These are phyloP conservation scores for Acanthamoeba polyphaga DNA, from an alignment of 208 protist species.

Conservation along the genomic window DNA sequence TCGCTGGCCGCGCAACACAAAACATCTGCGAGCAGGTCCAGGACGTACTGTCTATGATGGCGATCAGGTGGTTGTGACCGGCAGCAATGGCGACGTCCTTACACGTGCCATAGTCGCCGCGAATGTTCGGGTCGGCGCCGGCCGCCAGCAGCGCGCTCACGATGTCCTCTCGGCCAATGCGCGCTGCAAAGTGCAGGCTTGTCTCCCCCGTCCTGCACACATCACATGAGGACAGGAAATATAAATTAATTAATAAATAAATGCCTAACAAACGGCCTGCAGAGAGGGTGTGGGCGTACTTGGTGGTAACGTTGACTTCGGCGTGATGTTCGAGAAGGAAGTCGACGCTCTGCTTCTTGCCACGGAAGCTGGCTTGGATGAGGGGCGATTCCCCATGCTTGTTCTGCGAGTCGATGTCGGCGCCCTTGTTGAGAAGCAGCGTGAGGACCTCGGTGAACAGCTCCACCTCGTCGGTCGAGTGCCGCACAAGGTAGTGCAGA, in stretches of 20 bases:
- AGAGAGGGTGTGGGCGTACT: neutral
- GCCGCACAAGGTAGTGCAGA: constrained; percentile 85
- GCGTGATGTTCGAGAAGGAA: constrained; percentile 62
- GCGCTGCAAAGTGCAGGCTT: constrained; percentile 63
- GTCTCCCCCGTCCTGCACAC: constrained; percentile 55
- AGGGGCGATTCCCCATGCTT: constrained; percentile 85
- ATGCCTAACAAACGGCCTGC: neutral
- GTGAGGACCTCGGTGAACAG: constrained; percentile 81
- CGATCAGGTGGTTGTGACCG: neutral
- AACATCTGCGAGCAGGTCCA: too few species aligned
- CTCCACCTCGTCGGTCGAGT: constrained; percentile 73
- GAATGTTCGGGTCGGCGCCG: constrained; percentile 45
- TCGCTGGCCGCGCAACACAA: too few species aligned
- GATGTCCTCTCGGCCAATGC: constrained; percentile 18
- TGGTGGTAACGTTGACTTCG: constrained; percentile 69
- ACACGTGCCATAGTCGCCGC: constrained; percentile 74
- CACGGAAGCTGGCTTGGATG: constrained; percentile 81
- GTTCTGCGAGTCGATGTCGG: constrained; percentile 83
- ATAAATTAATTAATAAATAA: neutral
- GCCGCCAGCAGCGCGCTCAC: constrained; percentile 40
- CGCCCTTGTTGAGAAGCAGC: constrained; percentile 81
- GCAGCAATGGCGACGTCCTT: constrained; percentile 47
- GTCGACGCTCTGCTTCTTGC: constrained; percentile 71
- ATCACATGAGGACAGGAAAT: neutral
- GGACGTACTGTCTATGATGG: constrained; percentile 52